phyloP scores from a whole-genome alignment of 805 yeast genomes.

The Suhomyces xylopsoci region DNA sequence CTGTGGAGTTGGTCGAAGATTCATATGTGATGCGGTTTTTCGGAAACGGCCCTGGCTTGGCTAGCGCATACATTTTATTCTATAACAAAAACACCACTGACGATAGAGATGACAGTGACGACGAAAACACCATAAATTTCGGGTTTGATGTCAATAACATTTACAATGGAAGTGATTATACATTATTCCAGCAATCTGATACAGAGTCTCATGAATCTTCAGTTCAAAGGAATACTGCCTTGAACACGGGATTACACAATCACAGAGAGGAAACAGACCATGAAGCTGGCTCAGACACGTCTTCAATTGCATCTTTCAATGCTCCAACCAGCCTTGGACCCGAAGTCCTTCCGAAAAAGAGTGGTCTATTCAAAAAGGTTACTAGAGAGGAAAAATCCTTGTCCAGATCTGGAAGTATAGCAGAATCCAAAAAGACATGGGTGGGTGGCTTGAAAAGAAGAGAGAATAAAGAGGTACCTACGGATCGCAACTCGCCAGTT shows the following conservation, averaged over 20 bases:
- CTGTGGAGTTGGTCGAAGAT: constrained; percentile 85
- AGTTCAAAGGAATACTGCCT: constrained; percentile 5
- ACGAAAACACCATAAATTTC: constrained; percentile 32
- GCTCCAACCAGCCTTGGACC: constrained; percentile 5
- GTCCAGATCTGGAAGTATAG: constrained; percentile 10
- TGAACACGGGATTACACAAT: background rate
- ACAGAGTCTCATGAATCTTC: constrained; percentile 9
- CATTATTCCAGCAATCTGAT: constrained; percentile 14
- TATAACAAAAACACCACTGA: constrained; percentile 45
- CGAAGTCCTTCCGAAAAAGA: constrained; percentile 4
- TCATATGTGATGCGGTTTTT: constrained; percentile 78
- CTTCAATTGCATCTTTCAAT: constrained; percentile 9
- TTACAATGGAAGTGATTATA: constrained; percentile 33
- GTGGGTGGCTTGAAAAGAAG: constrained; percentile 37
- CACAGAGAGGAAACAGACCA: constrained; percentile 6
- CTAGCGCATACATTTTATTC: constrained; percentile 88
- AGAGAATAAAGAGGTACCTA: constrained; percentile 17
- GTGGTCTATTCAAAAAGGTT: constrained; percentile 27
- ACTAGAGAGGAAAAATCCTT: constrained; percentile 18
- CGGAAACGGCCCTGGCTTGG: constrained; percentile 84
- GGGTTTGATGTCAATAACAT: constrained; percentile 32
- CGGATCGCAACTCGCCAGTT: constrained; percentile 5
- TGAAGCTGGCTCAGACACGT: constrained; percentile 5
- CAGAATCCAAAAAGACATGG: constrained; percentile 38
- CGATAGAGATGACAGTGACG: constrained; percentile 38